These are phyloP conservation scores for Geotrichum histeridarum DNA, from an alignment of 1,139 yeast genomes.

Conservation along the genomic window DNA sequence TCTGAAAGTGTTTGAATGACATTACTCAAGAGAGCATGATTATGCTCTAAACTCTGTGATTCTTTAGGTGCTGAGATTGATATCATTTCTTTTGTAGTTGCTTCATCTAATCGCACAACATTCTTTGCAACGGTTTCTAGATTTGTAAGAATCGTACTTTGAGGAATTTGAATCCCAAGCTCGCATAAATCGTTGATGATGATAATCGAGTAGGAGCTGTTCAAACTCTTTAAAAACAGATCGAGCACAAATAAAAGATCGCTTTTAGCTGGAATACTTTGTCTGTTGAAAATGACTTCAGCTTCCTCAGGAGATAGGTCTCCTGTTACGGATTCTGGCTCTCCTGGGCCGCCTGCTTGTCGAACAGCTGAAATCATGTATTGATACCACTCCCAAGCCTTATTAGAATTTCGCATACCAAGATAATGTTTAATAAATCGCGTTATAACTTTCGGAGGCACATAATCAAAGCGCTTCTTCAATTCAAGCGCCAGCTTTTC, in stretches of 20 bases:
- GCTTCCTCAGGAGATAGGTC: constrained; percentile 24
- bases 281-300: constrained; percentile 21
- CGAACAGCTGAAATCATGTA: constrained; percentile 20
- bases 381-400: constrained; percentile 25
- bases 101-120: constrained; percentile 2
- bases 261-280: constrained; percentile 17
- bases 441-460: constrained; percentile 28
- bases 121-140: constrained; percentile 24
- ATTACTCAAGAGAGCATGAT: not conserved
- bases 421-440: constrained; percentile 27
- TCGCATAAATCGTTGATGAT: constrained; percentile 22
- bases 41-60: not conserved
- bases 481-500: constrained; percentile 27
- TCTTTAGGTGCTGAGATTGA: not conserved
- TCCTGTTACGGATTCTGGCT: constrained; percentile 15
- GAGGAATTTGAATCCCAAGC: constrained; percentile 22
- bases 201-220: constrained; percentile 6
- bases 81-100: not conserved
- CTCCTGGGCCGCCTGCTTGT: constrained; percentile 17
- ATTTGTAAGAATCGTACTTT: constrained; percentile 21
- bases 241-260: constrained; percentile 22
- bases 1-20: constrained; percentile 10
- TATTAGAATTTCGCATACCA: constrained; percentile 20
- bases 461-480: constrained; percentile 20
- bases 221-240: constrained; percentile 11